Evolutionary conservation across 163 green algal species (phyloP), one percentile per base, ranked within the genome.

Genomic region (Volvox carteri): DNA sequence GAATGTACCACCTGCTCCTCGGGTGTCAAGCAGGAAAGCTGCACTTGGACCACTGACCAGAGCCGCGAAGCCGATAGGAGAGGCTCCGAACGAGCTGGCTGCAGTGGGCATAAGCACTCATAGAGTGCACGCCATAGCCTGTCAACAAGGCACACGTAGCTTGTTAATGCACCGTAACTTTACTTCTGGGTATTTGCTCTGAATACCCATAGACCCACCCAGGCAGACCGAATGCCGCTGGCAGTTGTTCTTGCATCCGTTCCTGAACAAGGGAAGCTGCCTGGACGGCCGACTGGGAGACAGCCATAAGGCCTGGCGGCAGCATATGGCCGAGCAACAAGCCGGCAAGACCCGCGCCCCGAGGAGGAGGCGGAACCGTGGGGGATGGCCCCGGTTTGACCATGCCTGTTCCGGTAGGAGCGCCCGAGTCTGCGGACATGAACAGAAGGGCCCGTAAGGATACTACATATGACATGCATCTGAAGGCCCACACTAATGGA

Each of bases 11-110:
- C 50, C 84, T 83, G 68, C 70, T 89, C 84, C 28, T 89, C 84
- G 2, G 68, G 28, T 1, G 70, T 56, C 7, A 89, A 39, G 68
- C 84, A 89, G 5, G 50, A 74, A 11, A 89, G 68, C 18, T 89
- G 84, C 70, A 83, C 35, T 52, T 89, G 84, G 11, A 89, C 30
- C 28, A 89, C 70, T 9, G 35, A 75, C 84, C 84, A 89, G 11
- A 89, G 68, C n/a, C 84, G 81, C 6, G 65, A 50, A 28, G 65
- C 30, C 3, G 46, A 35, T n/a, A 87, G 75, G 30, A 70, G 33
- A 28, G 21, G 44, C 79, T 75, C 70, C 1, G 70, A 56, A 18
- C 39, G 39, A 9, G 70, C 39, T 1, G 39, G 18, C 41, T 58
- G 37, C 19, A 11, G 8, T 39, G 70, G 70, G 8, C 23, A 8